These are phyloP conservation scores for Furcasterigmium furcatum DNA, from an alignment of 2,329 filamentous ascomycete genomes.

Conservation along the genomic window DNA sequence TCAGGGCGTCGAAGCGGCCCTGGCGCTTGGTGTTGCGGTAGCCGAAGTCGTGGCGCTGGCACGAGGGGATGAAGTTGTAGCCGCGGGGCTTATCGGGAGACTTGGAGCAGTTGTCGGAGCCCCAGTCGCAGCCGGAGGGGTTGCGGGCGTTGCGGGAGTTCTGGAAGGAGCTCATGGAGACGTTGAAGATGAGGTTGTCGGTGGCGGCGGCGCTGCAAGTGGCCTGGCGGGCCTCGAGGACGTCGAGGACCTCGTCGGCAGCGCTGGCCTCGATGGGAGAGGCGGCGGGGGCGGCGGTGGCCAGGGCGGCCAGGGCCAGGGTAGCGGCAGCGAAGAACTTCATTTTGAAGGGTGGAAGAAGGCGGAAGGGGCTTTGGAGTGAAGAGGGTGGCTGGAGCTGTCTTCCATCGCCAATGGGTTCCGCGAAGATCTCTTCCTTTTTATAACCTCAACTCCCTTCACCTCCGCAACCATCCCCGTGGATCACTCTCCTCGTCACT, in stretches of 20 bases:
- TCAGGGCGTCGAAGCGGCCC: slow-evolving; percentile 26
- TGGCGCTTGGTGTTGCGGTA: slow-evolving; percentile 31
- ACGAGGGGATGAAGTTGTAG: slow-evolving; percentile 7
- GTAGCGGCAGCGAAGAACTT: not conserved
- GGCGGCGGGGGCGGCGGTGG: not conserved
- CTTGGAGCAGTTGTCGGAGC: slow-evolving; percentile 17
- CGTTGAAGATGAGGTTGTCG: slow-evolving; percentile 11
- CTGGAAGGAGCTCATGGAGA: not conserved
- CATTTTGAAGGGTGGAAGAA: slow-evolving; percentile 5
- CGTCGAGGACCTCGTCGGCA: not conserved
- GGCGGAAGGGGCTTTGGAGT: no score
- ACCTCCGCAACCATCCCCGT: no score
- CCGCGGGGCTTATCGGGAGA: not conserved
- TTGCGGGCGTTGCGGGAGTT: slow-evolving; percentile 16
- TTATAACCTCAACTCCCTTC: no score
- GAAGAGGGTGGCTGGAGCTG: no score
- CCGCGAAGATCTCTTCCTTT: no score
- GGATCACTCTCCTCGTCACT: no score
- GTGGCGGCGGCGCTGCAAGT: not conserved
- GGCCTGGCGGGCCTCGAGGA: not conserved
- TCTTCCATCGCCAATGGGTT: no score
- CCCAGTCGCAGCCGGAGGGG: slow-evolving; percentile 20
- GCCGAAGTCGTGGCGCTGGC: slow-evolving; percentile 20
- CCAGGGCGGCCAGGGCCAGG: not conserved
- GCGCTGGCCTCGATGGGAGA: not conserved